Base-by-base conservation (phyloP, 2,329 filamentous ascomycete species). In the Xylariaceae sp. region DNA sequence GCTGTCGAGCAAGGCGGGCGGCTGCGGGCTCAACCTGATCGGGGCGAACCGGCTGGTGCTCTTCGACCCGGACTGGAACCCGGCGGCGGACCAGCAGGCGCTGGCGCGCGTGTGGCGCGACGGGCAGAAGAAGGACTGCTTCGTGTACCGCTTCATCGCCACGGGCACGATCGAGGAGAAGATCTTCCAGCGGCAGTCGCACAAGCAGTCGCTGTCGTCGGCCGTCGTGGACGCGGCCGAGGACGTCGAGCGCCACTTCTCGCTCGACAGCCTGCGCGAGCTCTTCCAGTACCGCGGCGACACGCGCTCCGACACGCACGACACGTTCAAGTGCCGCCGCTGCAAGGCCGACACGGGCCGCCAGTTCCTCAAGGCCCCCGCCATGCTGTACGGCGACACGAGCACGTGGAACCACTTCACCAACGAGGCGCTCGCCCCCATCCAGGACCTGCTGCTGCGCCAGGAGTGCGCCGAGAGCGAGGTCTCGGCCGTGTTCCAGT, bases 351-450 rank as follows among this genome's bases (percentile, higher is more conserved):
- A 94, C 50, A n/a, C n/a, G n/a, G 90, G 90, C 1, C 81, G 73
- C 40, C 92, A 98, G 60, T 76, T 75, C 43, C 75, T 95, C 53
- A 96, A 95, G 58, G 87, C 90, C 2, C 84, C 84, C 4, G 92
- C 92, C 1, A 90, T 96, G 81, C 65, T 98, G 39, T 98, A 98
- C 53, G 92, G 92, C 33, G 92, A 98, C 53, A 96, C 92, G 15
- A 96, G 88, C 61, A 90, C 87, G n/a, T 98, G 92, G 92, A 98
- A 98, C 53, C 92, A 98, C 59, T 94, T 95, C 61, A 75, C 83
- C 27, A 95, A 94, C 50, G 75, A 80, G 3, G 80, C 77, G 1
- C 61, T 98, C 53, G 74, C 77, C 43, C 72, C 75, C 39, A 98
- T 98, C 38, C 90, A 98, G 59, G 92, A 98, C 64, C 61, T 95